phyloP scores from a whole-genome alignment of 2,329 filamentous ascomycete genomes.

The Furcasterigmium furcatum region DNA sequence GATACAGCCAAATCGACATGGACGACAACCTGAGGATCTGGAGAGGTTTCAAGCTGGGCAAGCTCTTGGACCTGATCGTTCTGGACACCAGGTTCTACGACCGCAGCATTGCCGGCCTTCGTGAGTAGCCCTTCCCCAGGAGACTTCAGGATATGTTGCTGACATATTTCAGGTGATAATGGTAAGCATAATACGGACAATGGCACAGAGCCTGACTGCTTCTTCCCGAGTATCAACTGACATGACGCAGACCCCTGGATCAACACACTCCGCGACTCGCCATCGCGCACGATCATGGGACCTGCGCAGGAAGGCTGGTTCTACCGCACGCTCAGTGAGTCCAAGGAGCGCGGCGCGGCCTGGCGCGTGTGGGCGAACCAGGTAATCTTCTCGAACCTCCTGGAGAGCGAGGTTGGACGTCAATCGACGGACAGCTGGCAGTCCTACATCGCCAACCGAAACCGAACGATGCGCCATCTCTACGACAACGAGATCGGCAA shows the following conservation, averaged over 20 bases:
- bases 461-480: conserved; percentile 64
- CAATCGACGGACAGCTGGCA: conserved; percentile 37
- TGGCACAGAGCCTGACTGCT: conserved; percentile 18
- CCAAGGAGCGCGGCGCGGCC: conserved; percentile 56
- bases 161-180: conserved; percentile 43
- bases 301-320: conserved; percentile 72
- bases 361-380: conserved; percentile 59
- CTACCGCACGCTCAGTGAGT: conserved; percentile 54
- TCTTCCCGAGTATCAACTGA: conserved; percentile 52
- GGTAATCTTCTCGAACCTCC: conserved; percentile 59
- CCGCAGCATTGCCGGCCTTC: conserved; percentile 25
- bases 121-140: conserved; percentile 42
- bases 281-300: conserved; percentile 67
- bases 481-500: conserved; percentile 68
- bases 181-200: too few relatives aligned
- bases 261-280: conserved; percentile 39
- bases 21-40: conserved; percentile 68
- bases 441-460: conserved; percentile 67
- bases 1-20: conserved; percentile 54
- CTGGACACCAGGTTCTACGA: conserved; percentile 68
- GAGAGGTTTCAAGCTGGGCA: conserved; percentile 63
- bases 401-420: conserved; percentile 36
- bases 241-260: too few relatives aligned
- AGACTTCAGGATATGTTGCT: too few relatives aligned
- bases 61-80: conserved; percentile 63